phyloP scores from a whole-genome alignment of 2,329 filamentous ascomycete genomes.

The Fusarium sarcochroum region DNA sequence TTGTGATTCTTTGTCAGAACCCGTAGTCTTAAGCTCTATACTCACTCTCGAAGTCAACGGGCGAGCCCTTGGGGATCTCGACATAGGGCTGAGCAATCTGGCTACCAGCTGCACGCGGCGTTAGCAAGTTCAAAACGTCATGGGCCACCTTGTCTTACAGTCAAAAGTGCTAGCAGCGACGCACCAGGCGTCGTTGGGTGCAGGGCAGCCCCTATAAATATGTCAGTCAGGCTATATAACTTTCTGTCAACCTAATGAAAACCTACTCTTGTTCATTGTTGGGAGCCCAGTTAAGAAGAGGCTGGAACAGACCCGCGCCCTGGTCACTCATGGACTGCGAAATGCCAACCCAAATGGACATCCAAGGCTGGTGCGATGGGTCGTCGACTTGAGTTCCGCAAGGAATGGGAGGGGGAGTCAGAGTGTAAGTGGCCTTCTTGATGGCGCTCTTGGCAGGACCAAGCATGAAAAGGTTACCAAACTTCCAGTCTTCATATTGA shows the following conservation, averaged over 20 bases:
- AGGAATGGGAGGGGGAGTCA: conserved; percentile 16
- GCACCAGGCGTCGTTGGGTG: conserved; percentile 2
- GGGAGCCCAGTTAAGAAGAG: conserved; percentile 23
- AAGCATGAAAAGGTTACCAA: conserved; percentile 16
- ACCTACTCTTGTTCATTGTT: conserved; percentile 13
- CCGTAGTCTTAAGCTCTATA: not conserved
- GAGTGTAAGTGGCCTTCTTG: conserved; percentile 20
- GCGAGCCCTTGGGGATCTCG: not conserved
- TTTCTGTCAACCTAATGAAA: not conserved
- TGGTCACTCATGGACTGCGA: conserved; percentile 17
- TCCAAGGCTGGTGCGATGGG: conserved; percentile 19
- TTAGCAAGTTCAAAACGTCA: not conserved
- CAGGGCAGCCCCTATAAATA: not conserved
- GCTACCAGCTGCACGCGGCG: not conserved
- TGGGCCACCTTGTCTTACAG: not conserved
- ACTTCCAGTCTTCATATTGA: conserved; percentile 25
- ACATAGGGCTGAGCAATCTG: not conserved
- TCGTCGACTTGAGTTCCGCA: conserved; percentile 13
- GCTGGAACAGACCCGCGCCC: conserved; percentile 17
- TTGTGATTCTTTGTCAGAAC: not conserved
- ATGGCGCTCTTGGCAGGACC: conserved; percentile 16
- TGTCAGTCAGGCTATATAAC: not conserved
- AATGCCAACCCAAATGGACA: conserved; percentile 24
- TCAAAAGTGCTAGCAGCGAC: conserved; percentile 10
- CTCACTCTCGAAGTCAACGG: not conserved